A percentile compares a stretch with the other conserved stretches of the same genome.
Evolutionary conservation across 345 rosid species (phyloP).

Genomic region (Melaleuca alternifolia): DNA sequence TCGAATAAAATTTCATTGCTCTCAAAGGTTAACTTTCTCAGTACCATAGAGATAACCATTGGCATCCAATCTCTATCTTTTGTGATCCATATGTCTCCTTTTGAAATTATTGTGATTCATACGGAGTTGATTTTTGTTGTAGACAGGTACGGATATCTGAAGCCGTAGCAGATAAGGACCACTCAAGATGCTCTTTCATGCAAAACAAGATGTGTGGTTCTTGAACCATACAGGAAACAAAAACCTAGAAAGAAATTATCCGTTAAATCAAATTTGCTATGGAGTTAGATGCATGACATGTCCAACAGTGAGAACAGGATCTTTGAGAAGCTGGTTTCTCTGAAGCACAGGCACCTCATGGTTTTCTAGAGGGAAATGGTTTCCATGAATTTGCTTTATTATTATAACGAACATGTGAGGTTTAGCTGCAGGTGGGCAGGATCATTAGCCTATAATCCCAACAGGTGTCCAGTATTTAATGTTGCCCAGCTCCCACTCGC

Average conservation of each 20-base stretch:
- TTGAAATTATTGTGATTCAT: neutral
- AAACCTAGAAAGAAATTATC: neutral
- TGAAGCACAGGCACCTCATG: neutral
- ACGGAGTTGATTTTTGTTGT: neutral
- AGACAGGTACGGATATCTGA: neutral
- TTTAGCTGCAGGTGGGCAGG: neutral
- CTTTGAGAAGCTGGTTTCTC: neutral
- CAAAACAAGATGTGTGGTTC: neutral
- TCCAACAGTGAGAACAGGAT: neutral
- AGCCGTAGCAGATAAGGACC: neutral
- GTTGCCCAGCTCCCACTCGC: neutral
- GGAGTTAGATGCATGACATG: neutral
- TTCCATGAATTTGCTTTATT: neutral
- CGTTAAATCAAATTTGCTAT: neutral
- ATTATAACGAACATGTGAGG: neutral
- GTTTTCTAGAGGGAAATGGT: neutral
- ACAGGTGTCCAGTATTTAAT: neutral
- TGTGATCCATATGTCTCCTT: neutral
- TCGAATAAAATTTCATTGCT: neutral
- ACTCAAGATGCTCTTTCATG: neutral
- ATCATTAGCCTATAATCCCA: neutral
- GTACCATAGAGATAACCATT: neutral
- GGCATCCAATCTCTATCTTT: neutral
- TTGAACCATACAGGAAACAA: neutral
- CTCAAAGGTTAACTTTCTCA: neutral